These are phyloP conservation scores for Terana coerulea DNA, from an alignment of 768 basidiomycete genomes.

Conservation along the genomic window DNA sequence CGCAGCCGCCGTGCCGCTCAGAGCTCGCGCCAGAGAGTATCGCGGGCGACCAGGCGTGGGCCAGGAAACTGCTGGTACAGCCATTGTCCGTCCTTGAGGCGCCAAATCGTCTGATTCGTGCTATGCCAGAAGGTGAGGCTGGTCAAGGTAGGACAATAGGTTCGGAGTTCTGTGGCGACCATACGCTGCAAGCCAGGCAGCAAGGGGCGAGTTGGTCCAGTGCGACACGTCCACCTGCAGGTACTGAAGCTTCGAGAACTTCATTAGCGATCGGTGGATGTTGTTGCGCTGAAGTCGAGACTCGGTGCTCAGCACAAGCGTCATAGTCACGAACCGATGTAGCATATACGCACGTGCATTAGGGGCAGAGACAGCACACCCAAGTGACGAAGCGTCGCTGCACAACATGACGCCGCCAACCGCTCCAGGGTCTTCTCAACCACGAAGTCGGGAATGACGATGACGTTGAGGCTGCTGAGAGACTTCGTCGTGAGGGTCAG, in stretches of 20 bases:
- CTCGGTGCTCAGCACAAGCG: background rate
- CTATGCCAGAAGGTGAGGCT: slow-evolving; percentile 32
- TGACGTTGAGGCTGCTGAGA: slow-evolving; percentile 34
- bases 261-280: slow-evolving; percentile 32
- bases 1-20: background rate
- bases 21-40: slow-evolving; percentile 19
- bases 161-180: slow-evolving; percentile 36
- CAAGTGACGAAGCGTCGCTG: slow-evolving; percentile 33
- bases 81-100: slow-evolving; percentile 22
- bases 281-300: slow-evolving; percentile 25
- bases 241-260: slow-evolving; percentile 29
- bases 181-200: slow-evolving; percentile 29
- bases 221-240: slow-evolving; percentile 35
- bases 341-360: slow-evolving; percentile 29
- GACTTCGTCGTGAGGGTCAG: slow-evolving; percentile 27
- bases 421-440: slow-evolving; percentile 27
- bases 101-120: slow-evolving; percentile 23
- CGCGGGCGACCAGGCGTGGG: slow-evolving; percentile 10
- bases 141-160: slow-evolving; percentile 33
- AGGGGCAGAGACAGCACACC: slow-evolving; percentile 34
- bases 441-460: slow-evolving; percentile 32
- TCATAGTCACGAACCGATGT: no score
- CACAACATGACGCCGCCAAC: slow-evolving; percentile 31
- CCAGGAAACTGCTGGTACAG: background rate
- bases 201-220: slow-evolving; percentile 31